These are phyloP conservation scores for Leishmania gerbilli DNA, from an alignment of 208 protist genomes.

Conservation along the genomic window DNA sequence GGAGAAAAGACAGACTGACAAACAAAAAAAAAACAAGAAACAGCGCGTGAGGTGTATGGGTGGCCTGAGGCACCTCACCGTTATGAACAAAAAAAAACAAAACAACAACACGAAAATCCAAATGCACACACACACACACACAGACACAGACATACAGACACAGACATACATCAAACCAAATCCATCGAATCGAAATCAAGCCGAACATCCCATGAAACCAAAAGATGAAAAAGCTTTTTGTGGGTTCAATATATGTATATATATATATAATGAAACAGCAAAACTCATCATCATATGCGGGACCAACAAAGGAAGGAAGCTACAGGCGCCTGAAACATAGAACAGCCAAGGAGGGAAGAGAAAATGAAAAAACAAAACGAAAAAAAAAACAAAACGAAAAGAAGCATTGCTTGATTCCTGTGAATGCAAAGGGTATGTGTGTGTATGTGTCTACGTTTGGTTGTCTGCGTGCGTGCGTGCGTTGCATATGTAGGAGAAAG, in stretches of 20 bases:
- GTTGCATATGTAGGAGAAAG: background rate
- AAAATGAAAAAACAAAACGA: background rate
- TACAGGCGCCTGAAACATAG: no score
- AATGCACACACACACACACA: background rate
- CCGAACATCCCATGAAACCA: background rate
- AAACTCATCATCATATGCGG: background rate
- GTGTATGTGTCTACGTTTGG: background rate
- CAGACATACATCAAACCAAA: background rate
- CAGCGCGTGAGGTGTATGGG: background rate
- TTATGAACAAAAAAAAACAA: background rate
- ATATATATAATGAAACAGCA: background rate
- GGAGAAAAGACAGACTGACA: background rate
- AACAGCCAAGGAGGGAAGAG: no score
- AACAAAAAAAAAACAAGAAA: background rate
- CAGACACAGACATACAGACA: background rate
- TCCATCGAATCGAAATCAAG: background rate
- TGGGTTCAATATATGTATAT: background rate
- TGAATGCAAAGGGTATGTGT: background rate
- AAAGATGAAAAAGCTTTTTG: background rate
- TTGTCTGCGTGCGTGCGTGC: no score
- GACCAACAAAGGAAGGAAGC: background rate
- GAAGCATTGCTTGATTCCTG: background rate
- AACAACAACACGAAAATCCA: background rate
- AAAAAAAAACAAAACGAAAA: background rate
- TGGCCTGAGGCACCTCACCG: background rate